Base-by-base conservation (phyloP, 495 filamentous ascomycete species). In the Lophiostoma macrostomum region DNA sequence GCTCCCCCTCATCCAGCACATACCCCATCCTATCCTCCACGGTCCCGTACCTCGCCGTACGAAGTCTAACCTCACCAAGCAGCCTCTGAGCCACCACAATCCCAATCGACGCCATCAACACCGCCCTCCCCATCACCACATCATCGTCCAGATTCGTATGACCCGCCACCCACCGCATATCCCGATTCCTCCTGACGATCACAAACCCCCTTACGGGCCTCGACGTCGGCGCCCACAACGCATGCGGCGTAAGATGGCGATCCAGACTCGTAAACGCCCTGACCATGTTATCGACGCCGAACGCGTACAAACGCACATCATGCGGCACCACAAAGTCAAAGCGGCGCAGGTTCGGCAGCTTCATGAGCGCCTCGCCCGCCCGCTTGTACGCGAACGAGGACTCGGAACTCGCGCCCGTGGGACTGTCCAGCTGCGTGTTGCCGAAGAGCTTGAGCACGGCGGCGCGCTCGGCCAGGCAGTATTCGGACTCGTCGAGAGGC, bases 1-100 rank as follows among this genome's bases (percentile, higher is more conserved):
- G 31, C 31, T 49, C 31, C n/a, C 45, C 45, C 2, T 24, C 45
- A 49, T 49, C 45, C 18, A 49, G 16, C 12, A 24, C 13, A 49
- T 49, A 49, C 1, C 31, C 36, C 3, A 49, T 24, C 19, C 19
- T 27, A 2, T 49, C 30, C 4, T 1, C 30, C 7, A 2, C 2
- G 5, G 45, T 37, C 3, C 31, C 45, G 18, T 49, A 37, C 4
- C 18, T 37, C 11, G 30, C 22, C 20, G 20, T 14, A 16, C 22
- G 10, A 6, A 13, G 4, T 11, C 23, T 5, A 27, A 43, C 20
- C 4, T n/a, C n/a, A n/a, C n/a, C n/a, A n/a, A n/a, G n/a, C n/a
- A n/a, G n/a, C n/a, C n/a, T n/a, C n/a, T n/a, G n/a, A n/a, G n/a
- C n/a, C n/a, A n/a, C n/a, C n/a, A n/a, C n/a, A n/a, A n/a, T n/a